A percentile compares a stretch with the other conserved stretches of the same genome.
Evolutionary conservation across 306 rosid genomes (phyloP).

Genomic region (Prinsepia uniflora): DNA sequence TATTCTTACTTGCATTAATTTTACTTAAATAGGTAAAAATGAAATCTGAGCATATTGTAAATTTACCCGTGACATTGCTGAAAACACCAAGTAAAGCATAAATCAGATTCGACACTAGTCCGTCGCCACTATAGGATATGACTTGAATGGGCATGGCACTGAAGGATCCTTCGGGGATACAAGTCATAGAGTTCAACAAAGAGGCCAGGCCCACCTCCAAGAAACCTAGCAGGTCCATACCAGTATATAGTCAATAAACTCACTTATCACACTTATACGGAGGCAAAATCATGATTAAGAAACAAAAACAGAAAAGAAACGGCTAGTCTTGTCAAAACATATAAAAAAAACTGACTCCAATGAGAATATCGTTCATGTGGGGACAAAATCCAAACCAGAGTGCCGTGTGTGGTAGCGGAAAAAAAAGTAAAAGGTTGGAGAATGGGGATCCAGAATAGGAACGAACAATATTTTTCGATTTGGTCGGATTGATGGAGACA

Average conservation of each 20-base stretch:
- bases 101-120: slow-evolving; percentile 85
- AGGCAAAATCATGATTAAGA: slow-evolving; percentile 4
- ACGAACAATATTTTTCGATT: background rate
- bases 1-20: background rate
- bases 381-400: background rate
- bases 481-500: background rate
- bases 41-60: slow-evolving; percentile 2
- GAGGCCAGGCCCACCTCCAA: slow-evolving; percentile 75
- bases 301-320: background rate
- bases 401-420: background rate
- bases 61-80: slow-evolving; percentile 96
- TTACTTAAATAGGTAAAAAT: background rate
- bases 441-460: background rate
- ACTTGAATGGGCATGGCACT: slow-evolving; percentile 59
- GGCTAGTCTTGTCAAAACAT: background rate
- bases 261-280: slow-evolving; percentile 13
- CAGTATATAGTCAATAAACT: slow-evolving; percentile 15
- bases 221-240: slow-evolving; percentile 59
- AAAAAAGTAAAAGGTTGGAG: background rate
- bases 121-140: slow-evolving; percentile 87
- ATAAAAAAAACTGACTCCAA: background rate
- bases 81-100: slow-evolving; percentile 96
- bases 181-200: slow-evolving; percentile 53
- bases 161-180: slow-evolving; percentile 62
- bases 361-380: background rate